phyloP scores from a whole-genome alignment of 2,329 filamentous ascomycete genomes.

The Onygena corvina region DNA sequence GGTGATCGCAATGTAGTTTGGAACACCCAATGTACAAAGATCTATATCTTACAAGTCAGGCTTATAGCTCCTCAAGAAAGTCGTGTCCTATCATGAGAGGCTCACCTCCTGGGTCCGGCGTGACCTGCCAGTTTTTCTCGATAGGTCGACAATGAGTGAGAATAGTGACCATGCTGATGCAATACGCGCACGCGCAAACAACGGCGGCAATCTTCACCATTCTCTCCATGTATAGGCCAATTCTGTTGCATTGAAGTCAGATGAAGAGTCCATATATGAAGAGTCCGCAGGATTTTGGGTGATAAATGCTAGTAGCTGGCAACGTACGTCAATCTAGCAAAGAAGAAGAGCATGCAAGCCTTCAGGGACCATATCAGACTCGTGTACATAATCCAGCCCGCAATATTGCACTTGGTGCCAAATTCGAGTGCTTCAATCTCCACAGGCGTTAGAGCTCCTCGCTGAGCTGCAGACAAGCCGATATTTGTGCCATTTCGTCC shows the following conservation, averaged over 20 bases:
- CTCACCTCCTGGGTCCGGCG: conserved; percentile 32
- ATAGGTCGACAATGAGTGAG: conserved; percentile 31
- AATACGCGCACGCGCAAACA: conserved; percentile 24
- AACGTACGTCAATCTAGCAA: conserved; percentile 33
- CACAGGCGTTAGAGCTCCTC: conserved; percentile 22
- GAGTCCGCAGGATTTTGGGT: not conserved
- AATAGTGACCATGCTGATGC: conserved; percentile 26
- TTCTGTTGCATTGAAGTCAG: no score
- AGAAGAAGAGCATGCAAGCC: conserved; percentile 35
- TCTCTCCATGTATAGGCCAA: conserved; percentile 30
- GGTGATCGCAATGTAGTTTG: conserved; percentile 31
- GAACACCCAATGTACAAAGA: conserved; percentile 26
- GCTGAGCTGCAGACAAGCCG: conserved; percentile 25
- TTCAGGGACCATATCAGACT: conserved; percentile 36
- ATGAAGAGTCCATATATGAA: no score
- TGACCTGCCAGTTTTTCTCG: conserved; percentile 32
- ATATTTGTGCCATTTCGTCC: conserved; percentile 32
- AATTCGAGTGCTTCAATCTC: conserved; percentile 22
- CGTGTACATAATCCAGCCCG: conserved; percentile 34
- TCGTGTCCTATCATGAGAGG: not conserved
- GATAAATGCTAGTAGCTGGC: not conserved
- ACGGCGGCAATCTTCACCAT: conserved; percentile 28
- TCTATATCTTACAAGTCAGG: conserved; percentile 17
- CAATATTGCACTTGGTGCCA: conserved; percentile 27
- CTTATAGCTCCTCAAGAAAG: not conserved